These are phyloP conservation scores for Geopyxis carbonaria DNA, from an alignment of 495 filamentous ascomycete species.

Conservation along the genomic window DNA sequence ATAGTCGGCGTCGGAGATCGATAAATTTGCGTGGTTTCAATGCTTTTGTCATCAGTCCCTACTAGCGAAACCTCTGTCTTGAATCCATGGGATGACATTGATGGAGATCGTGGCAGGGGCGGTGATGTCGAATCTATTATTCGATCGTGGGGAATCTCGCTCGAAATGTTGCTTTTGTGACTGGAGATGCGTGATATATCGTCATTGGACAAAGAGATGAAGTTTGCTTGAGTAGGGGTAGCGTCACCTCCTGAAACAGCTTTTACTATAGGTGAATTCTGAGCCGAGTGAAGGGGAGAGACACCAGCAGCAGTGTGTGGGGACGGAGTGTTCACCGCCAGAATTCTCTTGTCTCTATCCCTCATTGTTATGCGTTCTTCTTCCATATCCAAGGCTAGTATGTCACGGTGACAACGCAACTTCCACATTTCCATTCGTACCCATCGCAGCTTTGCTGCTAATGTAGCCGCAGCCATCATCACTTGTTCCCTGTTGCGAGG, in stretches of 20 bases:
- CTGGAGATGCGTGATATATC: conserved; percentile 20
- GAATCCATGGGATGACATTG: conserved; percentile 17
- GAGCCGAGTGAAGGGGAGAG: conserved; percentile 22
- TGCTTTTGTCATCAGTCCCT: conserved; percentile 17
- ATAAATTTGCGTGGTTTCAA: conserved; percentile 12
- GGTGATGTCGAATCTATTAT: conserved; percentile 24
- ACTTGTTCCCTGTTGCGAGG: conserved; percentile 71
- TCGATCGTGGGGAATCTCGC: conserved; percentile 35
- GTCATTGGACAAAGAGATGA: conserved; percentile 16
- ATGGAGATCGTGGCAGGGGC: conserved; percentile 19
- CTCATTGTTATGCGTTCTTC: conserved; percentile 41
- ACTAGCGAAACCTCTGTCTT: conserved; percentile 4
- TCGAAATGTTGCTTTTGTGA: conserved; percentile 33
- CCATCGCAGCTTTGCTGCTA: conserved; percentile 86
- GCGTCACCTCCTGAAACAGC: conserved; percentile 9
- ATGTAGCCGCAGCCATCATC: conserved; percentile 62
- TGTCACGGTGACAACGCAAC: conserved; percentile 75
- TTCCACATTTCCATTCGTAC: conserved; percentile 84
- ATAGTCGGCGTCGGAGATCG: conserved; percentile 15
- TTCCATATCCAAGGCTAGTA: conserved; percentile 66
- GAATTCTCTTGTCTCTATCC: conserved; percentile 23
- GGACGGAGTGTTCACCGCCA: conserved; percentile 24
- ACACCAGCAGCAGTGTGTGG: conserved; percentile 20
- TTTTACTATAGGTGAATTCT: conserved; percentile 16
- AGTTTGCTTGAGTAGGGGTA: conserved; percentile 22